Evolutionary conservation across 306 rosid species (phyloP), one percentile per base, ranked within the genome.

Genomic region (Sphenostylis stenocarpa): DNA sequence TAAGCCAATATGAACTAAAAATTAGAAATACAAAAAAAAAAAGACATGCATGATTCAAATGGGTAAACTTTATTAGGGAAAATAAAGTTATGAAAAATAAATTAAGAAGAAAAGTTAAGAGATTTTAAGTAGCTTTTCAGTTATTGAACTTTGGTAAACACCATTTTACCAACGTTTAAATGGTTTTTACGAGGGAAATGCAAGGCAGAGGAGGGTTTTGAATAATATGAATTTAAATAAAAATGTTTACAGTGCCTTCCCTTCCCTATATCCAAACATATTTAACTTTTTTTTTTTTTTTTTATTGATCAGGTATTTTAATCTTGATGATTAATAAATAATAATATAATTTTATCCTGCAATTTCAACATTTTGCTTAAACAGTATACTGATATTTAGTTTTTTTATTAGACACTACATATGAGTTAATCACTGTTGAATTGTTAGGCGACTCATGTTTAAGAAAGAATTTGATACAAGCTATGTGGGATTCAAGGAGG

Each of bases 391-490:
- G 63, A 62, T 66, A 31, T 33, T 38, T 73, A 67, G 19, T 24
- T 80, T 47, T 9, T 58, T 67, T 43, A 67, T 73, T 17, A 41
- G 78, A 73, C 67, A 73, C 39, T 43, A 17, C 62, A 20, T 61
- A 66, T 70, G 67, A 62, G 64, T 79, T 72, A 29, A 38, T 36
- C 53, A 53, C 78, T 70, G 48, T 83, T 85, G 63, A 66, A 79
- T 72, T 91, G 80, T 83, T 84, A 91, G 98, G 85, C 82, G 72
- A 70, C 96, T 93, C 34, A 93, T 93, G 98, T 91, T 84, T 72
- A 84, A 87, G 80, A 91, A 91, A 87, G 91, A 88, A 72, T 88
- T 85, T 28, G 97, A 91, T 84, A 14, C 89, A 58, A 93, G 92
- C 80, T 91, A 85, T 44, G 90, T 87, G 57, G 98, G 97, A 70